A percentile compares a stretch with the other conserved stretches of the same genome.
Conservation (phyloP, 192 early-diverging fungal species). For the Gaertneriomyces sp. region DNA sequence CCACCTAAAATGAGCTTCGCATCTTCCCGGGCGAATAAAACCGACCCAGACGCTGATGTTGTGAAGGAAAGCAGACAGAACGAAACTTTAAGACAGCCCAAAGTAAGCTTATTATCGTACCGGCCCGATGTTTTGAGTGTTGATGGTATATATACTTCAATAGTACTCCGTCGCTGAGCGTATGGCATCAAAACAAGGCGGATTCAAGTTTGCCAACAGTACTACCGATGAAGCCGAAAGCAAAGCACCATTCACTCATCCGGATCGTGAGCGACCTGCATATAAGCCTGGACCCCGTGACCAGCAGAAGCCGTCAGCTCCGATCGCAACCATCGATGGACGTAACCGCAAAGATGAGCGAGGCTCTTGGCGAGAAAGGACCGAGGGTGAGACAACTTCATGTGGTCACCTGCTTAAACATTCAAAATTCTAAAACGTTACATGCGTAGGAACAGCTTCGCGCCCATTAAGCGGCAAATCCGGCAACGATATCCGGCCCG, state of each 20-base stretch:
- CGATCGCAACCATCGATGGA: not conserved
- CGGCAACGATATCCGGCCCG: not conserved
- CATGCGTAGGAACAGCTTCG: not conserved
- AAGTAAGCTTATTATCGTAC: conserved; percentile 1
- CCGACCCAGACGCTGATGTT: not conserved
- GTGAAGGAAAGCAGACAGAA: not conserved
- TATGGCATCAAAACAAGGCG: conserved; percentile 7
- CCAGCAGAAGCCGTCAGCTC: not conserved
- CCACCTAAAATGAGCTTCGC: conserved; percentile 38
- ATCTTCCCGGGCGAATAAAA: conserved; percentile 17
- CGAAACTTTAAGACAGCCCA: not conserved
- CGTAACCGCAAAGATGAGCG: not conserved
- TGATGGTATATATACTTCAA: conserved; percentile 3
- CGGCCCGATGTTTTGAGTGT: not conserved
- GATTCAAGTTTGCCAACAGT: not conserved
- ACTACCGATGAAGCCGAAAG: not conserved
- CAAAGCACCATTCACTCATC: not conserved
- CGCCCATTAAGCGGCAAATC: conserved; percentile 4
- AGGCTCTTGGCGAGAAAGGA: conserved; percentile 22
- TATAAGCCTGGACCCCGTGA: not conserved
- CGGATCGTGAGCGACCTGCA: not conserved
- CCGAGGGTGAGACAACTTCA: conserved; percentile 5
- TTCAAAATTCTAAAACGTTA: not conserved
- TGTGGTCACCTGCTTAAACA: not conserved
- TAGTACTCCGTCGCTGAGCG: conserved; percentile 29